Conservation (phyloP, 352 stramenopile genomes). For the Phytophthora syringae region DNA sequence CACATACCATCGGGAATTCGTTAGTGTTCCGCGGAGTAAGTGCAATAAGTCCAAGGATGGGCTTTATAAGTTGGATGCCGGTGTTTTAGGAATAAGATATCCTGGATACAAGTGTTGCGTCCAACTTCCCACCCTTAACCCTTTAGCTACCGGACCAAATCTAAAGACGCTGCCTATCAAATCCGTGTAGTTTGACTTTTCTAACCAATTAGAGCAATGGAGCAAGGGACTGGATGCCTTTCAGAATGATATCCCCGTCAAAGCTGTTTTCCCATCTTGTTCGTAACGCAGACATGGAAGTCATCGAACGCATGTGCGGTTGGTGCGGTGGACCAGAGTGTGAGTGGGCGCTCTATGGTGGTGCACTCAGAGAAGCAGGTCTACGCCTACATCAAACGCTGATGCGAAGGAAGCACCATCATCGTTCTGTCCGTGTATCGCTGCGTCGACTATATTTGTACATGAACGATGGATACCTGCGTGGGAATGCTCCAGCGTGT, state of each 20-base stretch:
- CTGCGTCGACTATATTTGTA: not conserved
- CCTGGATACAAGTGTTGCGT: too few species aligned
- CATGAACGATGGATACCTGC: slow-evolving; percentile 4
- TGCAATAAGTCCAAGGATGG: too few species aligned
- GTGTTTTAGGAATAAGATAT: too few species aligned
- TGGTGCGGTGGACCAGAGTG: not conserved
- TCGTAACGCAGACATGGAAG: not conserved
- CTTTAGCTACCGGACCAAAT: slow-evolving; percentile 9
- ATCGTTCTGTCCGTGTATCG: not conserved
- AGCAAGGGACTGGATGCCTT: not conserved
- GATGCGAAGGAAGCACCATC: not conserved
- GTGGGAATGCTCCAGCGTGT: not conserved
- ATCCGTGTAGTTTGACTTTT: slow-evolving; percentile 2
- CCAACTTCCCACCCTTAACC: too few species aligned
- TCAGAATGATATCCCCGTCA: not conserved
- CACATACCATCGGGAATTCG: too few species aligned
- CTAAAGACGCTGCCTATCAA: not conserved
- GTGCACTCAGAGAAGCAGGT: not conserved
- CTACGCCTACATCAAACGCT: not conserved
- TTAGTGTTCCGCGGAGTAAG: too few species aligned
- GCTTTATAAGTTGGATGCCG: too few species aligned
- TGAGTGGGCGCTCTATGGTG: not conserved
- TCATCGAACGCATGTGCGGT: not conserved
- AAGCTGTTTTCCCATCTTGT: not conserved
- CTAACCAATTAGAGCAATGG: not conserved